Evolutionary conservation across 805 yeast genomes (phyloP).

Genomic region (Yamadazyma kitorensis): DNA sequence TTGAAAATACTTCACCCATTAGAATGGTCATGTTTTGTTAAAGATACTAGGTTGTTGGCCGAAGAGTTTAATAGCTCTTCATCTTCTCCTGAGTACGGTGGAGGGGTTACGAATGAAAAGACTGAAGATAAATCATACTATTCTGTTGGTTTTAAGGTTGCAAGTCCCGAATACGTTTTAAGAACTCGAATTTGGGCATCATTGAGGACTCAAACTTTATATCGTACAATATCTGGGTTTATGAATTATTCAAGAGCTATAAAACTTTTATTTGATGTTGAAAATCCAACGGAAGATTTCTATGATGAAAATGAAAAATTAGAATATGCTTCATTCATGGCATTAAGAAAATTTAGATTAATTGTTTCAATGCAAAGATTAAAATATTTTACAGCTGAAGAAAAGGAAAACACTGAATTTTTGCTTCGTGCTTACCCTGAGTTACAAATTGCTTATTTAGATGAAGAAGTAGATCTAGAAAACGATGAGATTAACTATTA

Average conservation of each 20-base stretch:
- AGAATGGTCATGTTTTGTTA: slow-evolving; percentile 97
- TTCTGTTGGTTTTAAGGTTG: slow-evolving; percentile 95
- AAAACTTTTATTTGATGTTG: slow-evolving; percentile 83
- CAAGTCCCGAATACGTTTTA: slow-evolving; percentile 93
- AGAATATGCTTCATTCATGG: slow-evolving; percentile 58
- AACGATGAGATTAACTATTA: slow-evolving; percentile 71
- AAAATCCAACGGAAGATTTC: slow-evolving; percentile 59
- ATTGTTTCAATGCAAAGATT: slow-evolving; percentile 86
- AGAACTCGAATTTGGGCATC: slow-evolving; percentile 99
- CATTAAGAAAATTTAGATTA: slow-evolving; percentile 77
- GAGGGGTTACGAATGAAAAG: slow-evolving; percentile 4
- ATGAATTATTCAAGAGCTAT: slow-evolving; percentile 98
- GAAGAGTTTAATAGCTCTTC: slow-evolving; percentile 71
- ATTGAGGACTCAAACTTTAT: slow-evolving; percentile 91
- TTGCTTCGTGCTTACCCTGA: slow-evolving; percentile 82
- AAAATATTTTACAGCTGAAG: slow-evolving; percentile 67
- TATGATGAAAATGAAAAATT: slow-evolving; percentile 33
- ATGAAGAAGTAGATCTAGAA: slow-evolving; percentile 82
- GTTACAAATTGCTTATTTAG: slow-evolving; percentile 86
- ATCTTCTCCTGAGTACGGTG: slow-evolving; percentile 1
- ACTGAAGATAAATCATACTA: slow-evolving; percentile 83
- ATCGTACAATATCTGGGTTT: slow-evolving; percentile 96
- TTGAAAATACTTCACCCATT: slow-evolving; percentile 92
- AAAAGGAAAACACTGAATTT: slow-evolving; percentile 76
- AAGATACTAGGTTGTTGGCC: slow-evolving; percentile 92